A percentile compares a stretch with the other conserved stretches of the same genome.
Conservation (phyloP, 345 rosid species). For the Streptanthus diversifolius region DNA sequence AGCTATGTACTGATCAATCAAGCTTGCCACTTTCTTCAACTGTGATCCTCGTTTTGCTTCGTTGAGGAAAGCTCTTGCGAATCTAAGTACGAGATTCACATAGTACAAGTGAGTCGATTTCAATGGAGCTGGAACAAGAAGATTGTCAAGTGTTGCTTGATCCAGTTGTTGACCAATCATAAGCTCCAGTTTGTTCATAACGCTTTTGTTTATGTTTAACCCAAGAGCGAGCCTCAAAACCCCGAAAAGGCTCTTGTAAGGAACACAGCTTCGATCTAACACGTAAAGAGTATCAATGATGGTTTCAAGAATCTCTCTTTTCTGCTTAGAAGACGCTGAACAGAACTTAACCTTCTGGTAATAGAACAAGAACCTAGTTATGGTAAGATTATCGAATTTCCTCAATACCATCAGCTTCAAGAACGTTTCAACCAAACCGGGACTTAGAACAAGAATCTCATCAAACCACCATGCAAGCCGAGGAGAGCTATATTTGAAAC, state of each 20-base stretch:
- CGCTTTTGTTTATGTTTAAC: conserved; percentile 44
- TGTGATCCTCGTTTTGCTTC: conserved; percentile 34
- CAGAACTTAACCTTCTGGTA: conserved; percentile 71
- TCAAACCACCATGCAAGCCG: conserved; percentile 81
- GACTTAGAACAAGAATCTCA: conserved; percentile 52
- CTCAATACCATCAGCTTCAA: conserved; percentile 50
- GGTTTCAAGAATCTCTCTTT: conserved; percentile 46
- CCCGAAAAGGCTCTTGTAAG: conserved; percentile 74
- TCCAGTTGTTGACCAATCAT: conserved; percentile 81
- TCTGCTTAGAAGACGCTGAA: conserved; percentile 43
- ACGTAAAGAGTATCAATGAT: conserved; percentile 50
- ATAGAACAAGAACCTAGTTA: conserved; percentile 66
- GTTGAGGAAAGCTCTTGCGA: conserved; percentile 55
- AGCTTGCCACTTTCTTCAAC: conserved; percentile 56
- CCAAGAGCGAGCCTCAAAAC: conserved; percentile 52
- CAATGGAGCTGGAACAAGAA: conserved; percentile 70
- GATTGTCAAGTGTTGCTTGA: conserved; percentile 75
- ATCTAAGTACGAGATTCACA: conserved; percentile 66
- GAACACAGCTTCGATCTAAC: conserved; percentile 53
- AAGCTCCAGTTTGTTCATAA: conserved; percentile 59
- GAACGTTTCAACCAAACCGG: conserved; percentile 41
- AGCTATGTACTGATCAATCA: conserved; percentile 74
- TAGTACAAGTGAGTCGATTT: conserved; percentile 57
- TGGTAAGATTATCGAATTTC: conserved; percentile 53
- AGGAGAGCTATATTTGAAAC: conserved; percentile 58